These are phyloP conservation scores for Pythium insidiosum DNA, from an alignment of 352 stramenopile genomes.

Conservation along the genomic window DNA sequence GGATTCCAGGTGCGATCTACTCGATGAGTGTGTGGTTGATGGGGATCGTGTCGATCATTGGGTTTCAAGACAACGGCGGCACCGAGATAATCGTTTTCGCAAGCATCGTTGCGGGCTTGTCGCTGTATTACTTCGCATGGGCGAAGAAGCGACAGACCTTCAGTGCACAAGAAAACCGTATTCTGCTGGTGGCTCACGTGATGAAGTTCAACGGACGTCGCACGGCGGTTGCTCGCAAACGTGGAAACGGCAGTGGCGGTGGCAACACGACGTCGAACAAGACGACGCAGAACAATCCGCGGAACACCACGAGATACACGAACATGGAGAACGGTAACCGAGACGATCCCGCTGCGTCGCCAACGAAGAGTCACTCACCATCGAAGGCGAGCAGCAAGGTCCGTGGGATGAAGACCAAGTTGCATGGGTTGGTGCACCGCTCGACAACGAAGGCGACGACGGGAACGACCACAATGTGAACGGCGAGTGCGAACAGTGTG, in stretches of 20 bases:
- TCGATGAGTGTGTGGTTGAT: conserved; percentile 13
- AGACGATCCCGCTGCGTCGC: too few species aligned
- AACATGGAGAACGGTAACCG: conserved; percentile 2
- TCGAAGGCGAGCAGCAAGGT: too few species aligned
- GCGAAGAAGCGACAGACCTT: conserved; percentile 17
- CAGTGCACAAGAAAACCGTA: conserved; percentile 15
- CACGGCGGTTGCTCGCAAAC: not conserved
- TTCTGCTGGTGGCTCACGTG: conserved; percentile 12
- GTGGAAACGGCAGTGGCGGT: not conserved
- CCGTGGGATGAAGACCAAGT: too few species aligned
- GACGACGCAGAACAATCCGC: not conserved
- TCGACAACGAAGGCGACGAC: too few species aligned
- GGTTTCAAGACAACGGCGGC: conserved; percentile 6
- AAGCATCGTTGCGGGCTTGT: conserved; percentile 1
- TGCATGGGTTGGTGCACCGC: too few species aligned
- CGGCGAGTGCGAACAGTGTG: too few species aligned
- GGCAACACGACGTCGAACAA: conserved; percentile 3
- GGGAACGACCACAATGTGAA: too few species aligned
- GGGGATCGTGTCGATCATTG: conserved; percentile 1
- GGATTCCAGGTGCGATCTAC: conserved; percentile 7
- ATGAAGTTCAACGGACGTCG: conserved; percentile 11
- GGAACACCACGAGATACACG: conserved; percentile 1
- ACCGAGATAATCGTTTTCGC: conserved; percentile 5
- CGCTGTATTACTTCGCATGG: conserved; percentile 9
- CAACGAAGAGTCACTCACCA: too few species aligned